Evolutionary conservation across 257 asterid genomes (phyloP), one percentile per base, ranked within the genome.

Genomic region (Catharanthus roseus): DNA sequence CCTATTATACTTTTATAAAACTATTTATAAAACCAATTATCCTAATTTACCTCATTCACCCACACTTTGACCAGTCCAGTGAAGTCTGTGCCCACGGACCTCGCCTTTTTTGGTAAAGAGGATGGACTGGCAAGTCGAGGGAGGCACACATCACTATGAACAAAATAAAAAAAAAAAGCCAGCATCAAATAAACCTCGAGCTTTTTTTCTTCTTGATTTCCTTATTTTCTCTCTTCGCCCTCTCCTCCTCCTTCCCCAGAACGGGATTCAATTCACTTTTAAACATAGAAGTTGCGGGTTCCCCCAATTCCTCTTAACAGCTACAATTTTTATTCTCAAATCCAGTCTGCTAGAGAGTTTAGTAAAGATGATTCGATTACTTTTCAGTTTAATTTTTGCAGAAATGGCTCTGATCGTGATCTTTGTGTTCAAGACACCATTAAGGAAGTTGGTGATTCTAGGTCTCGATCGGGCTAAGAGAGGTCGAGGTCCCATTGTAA

Each of bases 381-480:
- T 88, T 2, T 92, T 86, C 72, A 44, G 85, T 70, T 69, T 92
- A 26, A 77, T 92, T 42, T 83, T 90, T 78, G 39, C 85, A 66
- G 97, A 92, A 84, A 86, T 87, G 93, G 75, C 81, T 68, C 62
- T 92, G 81, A 92, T 88, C 83, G 81, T 90, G 72, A 75, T 83
- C 70, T 92, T 92, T 79, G 88, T 92, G 41, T 92, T 92, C 91
- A 88, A 86, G 72, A 90, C 98, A 6, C 98, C 98, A 21, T 75
- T 90, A 4, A 81, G 98, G 76, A 92, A 92, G 84, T 78, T 92
- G 68, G 91, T 88, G 50, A 86, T 92, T 41, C 77, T 92, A 86
- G 85, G 82, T n/a, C 82, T 92, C 50, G 97, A 92, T 86, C 88
- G 95, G 66, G 82, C 81, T 76, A 90, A 92, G 72, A 88, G 97